These are phyloP conservation scores for Penicillium waksmanii DNA, from an alignment of 495 filamentous ascomycete genomes.

Conservation along the genomic window DNA sequence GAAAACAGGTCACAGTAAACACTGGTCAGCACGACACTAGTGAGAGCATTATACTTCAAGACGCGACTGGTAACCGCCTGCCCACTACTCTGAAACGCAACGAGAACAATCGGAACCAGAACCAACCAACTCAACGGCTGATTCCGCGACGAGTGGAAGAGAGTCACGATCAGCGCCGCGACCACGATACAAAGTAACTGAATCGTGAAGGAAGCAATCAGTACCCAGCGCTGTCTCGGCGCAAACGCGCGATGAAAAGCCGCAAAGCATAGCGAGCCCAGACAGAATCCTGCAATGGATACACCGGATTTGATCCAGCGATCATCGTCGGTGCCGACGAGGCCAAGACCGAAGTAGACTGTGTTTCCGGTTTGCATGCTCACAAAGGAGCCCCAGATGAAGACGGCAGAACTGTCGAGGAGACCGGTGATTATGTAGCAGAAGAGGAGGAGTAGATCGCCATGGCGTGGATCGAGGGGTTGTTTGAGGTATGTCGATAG, in stretches of 20 bases:
- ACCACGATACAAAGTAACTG: slow-evolving; percentile 56
- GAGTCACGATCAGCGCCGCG: slow-evolving; percentile 64
- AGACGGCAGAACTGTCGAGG: slow-evolving; percentile 71
- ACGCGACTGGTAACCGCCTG: slow-evolving; percentile 71
- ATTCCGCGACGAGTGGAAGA: slow-evolving; percentile 34
- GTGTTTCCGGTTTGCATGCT: slow-evolving; percentile 86
- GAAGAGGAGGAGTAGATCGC: slow-evolving; percentile 63
- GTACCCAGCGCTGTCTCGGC: slow-evolving; percentile 60
- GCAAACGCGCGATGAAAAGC: slow-evolving; percentile 62
- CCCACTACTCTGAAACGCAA: slow-evolving; percentile 72
- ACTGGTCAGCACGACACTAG: slow-evolving; percentile 72
- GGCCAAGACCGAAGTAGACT: slow-evolving; percentile 71
- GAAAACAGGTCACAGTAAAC: slow-evolving; percentile 74
- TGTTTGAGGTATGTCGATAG: background rate
- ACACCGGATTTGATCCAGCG: slow-evolving; percentile 66
- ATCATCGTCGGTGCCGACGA: slow-evolving; percentile 49
- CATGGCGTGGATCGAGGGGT: slow-evolving; percentile 53
- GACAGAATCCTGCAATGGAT: slow-evolving; percentile 67
- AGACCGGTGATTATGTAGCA: slow-evolving; percentile 76
- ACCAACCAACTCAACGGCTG: slow-evolving; percentile 59
- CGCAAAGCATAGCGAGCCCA: slow-evolving; percentile 67
- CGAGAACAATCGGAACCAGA: slow-evolving; percentile 61
- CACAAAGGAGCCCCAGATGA: slow-evolving; percentile 75
- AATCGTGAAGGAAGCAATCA: slow-evolving; percentile 60
- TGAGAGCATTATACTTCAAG: slow-evolving; percentile 62